These are phyloP conservation scores for Starmerella apis DNA, from an alignment of 805 yeast genomes.

Conservation along the genomic window DNA sequence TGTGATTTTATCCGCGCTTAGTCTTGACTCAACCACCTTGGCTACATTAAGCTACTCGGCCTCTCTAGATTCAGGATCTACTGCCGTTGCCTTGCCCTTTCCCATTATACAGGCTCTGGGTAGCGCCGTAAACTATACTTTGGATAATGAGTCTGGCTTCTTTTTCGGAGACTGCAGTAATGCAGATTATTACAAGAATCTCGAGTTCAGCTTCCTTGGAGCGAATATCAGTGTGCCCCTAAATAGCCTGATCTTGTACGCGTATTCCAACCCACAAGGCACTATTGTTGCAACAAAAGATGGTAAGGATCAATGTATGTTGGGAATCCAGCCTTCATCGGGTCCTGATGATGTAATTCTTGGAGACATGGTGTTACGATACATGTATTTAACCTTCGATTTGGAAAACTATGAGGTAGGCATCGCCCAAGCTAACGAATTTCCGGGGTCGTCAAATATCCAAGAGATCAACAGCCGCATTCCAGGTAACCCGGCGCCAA, in stretches of 20 bases:
- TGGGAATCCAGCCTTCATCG: neutral
- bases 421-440: conserved; percentile 39
- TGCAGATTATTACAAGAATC: neutral
- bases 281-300: neutral
- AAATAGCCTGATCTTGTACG: neutral
- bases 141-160: neutral
- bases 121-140: neutral
- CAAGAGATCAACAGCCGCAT: conserved; percentile 24
- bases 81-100: conserved; percentile 3
- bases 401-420: conserved; percentile 47
- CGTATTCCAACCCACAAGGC: neutral
- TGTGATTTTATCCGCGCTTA: conserved; percentile 8
- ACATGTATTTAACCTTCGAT: conserved; percentile 57
- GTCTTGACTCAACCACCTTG: neutral
- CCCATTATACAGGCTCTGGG: neutral
- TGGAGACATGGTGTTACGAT: conserved; percentile 55
- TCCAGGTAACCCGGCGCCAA: conserved; percentile 25
- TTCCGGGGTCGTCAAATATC: conserved; percentile 17
- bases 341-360: conserved; percentile 33
- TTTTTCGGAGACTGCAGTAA: neutral
- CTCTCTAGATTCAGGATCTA: neutral
- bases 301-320: neutral
- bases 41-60: conserved; percentile 1
- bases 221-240: conserved; percentile 4
- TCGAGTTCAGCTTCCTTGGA: conserved; percentile 2